A percentile compares a stretch with the other conserved stretches of the same genome.
Evolutionary conservation across 2,329 filamentous ascomycete genomes (phyloP).

Genomic region (Cladosporium sp.): DNA sequence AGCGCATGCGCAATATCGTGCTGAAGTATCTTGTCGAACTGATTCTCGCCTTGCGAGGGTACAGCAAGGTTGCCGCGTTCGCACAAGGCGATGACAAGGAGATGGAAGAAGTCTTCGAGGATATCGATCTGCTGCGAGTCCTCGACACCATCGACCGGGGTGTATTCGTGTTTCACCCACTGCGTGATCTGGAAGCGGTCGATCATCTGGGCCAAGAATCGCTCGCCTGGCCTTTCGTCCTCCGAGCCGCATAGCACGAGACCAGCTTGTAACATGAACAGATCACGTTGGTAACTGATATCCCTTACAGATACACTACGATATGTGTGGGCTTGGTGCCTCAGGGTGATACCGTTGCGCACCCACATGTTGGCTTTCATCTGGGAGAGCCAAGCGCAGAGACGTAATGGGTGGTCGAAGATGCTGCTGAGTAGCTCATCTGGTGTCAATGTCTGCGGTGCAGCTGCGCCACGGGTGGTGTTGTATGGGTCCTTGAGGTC

Average conservation of each 20-base stretch:
- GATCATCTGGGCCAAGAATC: slow-evolving; percentile 81
- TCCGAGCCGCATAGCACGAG: slow-evolving; percentile 80
- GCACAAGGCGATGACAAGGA: slow-evolving; percentile 84
- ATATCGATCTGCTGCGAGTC: slow-evolving; percentile 86
- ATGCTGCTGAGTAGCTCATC: slow-evolving; percentile 41
- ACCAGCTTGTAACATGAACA: slow-evolving; percentile 88
- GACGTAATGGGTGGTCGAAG: slow-evolving; percentile 88
- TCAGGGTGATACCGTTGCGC: slow-evolving; percentile 89
- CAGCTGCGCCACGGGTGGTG: slow-evolving; percentile 16
- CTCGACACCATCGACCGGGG: slow-evolving; percentile 71
- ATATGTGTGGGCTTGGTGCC: slow-evolving; percentile 93
- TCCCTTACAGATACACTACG: slow-evolving; percentile 84
- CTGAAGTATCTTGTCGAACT: slow-evolving; percentile 62
- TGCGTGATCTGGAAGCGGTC: slow-evolving; percentile 84
- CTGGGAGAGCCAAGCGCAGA: slow-evolving; percentile 94
- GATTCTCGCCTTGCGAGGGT: slow-evolving; percentile 59
- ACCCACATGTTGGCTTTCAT: slow-evolving; percentile 99
- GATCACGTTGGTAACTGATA: slow-evolving; percentile 88
- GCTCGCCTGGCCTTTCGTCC: slow-evolving; percentile 40
- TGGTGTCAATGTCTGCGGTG: slow-evolving; percentile 20
- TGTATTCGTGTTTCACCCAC: slow-evolving; percentile 83
- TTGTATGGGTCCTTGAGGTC: slow-evolving; percentile 55
- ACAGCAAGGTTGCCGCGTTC: slow-evolving; percentile 74
- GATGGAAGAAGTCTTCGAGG: slow-evolving; percentile 90
- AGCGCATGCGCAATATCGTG: slow-evolving; percentile 89